Evolutionary conservation across 148 eudicot genomes (phyloP).

Genomic region (Diospyros kaki): DNA sequence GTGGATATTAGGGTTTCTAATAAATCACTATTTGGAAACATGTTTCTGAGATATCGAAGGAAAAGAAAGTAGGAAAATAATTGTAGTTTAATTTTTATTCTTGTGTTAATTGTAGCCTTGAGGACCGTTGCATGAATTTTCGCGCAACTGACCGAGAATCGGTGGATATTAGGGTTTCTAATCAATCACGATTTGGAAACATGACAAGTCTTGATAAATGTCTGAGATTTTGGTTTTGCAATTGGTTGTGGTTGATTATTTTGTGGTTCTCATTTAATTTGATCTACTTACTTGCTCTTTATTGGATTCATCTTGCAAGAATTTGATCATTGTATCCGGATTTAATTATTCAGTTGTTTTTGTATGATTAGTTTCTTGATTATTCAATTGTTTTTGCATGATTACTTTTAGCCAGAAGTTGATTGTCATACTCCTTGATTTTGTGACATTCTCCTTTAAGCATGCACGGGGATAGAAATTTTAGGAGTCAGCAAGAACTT

Average conservation of each 20-base stretch:
- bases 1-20: not conserved
- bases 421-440: not conserved
- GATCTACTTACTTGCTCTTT: not conserved
- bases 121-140: not conserved
- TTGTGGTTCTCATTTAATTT: not conserved
- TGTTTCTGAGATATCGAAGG: too few relatives aligned
- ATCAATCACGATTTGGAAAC: not conserved
- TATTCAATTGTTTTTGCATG: too few relatives aligned
- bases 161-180: not conserved
- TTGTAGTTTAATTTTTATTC: not conserved
- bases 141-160: not conserved
- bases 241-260: not conserved
- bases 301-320: not conserved
- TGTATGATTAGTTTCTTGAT: too few relatives aligned
- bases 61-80: too few relatives aligned
- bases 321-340: not conserved
- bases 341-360: too few relatives aligned
- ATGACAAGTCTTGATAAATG: not conserved
- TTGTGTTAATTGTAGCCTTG: not conserved
- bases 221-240: not conserved
- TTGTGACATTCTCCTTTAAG: not conserved
- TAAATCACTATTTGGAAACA: not conserved
- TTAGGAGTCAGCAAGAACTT: not conserved
- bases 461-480: not conserved
- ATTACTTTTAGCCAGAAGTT: too few relatives aligned